Evolutionary conservation across 352 stramenopile genomes (phyloP), one percentile per base, ranked within the genome.

Genomic region (Phytophthora colocasiae): DNA sequence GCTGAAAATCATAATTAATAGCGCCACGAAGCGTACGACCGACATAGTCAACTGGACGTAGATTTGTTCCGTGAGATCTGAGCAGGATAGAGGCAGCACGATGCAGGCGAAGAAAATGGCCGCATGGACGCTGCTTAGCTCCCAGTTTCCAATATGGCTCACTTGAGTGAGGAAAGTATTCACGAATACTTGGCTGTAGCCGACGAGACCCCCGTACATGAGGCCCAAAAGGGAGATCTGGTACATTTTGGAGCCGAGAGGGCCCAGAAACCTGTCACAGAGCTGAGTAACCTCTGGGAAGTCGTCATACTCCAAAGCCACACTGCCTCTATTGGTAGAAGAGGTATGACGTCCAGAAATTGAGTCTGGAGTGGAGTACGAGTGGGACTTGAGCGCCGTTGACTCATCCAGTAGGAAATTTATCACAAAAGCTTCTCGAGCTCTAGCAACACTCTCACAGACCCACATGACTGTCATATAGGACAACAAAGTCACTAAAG

Each of bases 391-490:
- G 6, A 71, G 44, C 17, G 71, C 54, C 11, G 69, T 75, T 17
- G 67, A 77, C 54, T 89, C 79, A 40, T 71, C 71, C 38, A 63
- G 45, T 36, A 79, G 44, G 11, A 69, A 70, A 38, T 38, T 69
- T 31, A 78, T 36, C 4, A 78, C 50, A 31, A 75, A 80, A 46
- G 80, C 76, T 41, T 90, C 75, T 7, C 80, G 67, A 8, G 85
- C 84, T 0, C 85, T 75, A 2, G 77, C 79, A 12, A 92, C 79
- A 2, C 75, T 89, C 72, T 97, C 90, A 26, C 81, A 91, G 19
- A 97, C 81, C 89, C 89, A 97, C 74, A 93, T 89, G 48, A 97
- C 91, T n/a, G 91, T 97, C 63, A 91, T 81, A 69, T 96, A 96
- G 8, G 77, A 91, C 29, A 96, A 66, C 15, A 92, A 31, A 5